Evolutionary conservation across 23 red algal genomes (phyloP).

Genomic region (Chondrus crispus): DNA sequence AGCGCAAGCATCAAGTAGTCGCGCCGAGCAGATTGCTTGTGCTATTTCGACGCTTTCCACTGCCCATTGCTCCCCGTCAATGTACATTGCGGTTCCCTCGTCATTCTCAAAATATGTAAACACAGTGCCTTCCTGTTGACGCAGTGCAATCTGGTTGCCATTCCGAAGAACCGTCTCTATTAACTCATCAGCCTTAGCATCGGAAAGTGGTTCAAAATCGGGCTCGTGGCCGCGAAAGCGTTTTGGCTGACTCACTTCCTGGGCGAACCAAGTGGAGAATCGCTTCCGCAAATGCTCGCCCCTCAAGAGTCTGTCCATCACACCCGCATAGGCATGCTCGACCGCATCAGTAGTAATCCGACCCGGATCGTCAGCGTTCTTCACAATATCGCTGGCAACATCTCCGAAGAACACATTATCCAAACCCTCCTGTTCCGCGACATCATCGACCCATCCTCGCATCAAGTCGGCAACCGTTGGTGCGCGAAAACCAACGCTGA

Average conservation of each 20-base stretch:
- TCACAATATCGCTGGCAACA: neutral
- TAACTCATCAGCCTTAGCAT: neutral
- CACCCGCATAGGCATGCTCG: conserved; percentile 13
- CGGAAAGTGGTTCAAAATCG: neutral
- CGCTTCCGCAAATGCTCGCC: neutral
- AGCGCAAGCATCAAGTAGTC: neutral
- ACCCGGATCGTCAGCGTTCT: conserved; percentile 11
- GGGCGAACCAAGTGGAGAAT: conserved; percentile 46
- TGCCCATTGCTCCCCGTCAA: conserved; percentile 55
- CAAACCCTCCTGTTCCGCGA: conserved; percentile 16
- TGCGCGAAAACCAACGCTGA: conserved; percentile 77
- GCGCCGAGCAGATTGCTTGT: neutral
- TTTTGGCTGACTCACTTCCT: conserved; percentile 37
- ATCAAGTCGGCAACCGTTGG: conserved; percentile 46
- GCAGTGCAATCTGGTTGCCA: neutral
- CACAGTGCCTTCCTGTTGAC: conserved; percentile 34
- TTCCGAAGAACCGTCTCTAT: neutral
- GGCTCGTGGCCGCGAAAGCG: neutral
- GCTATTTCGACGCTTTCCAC: conserved; percentile 17
- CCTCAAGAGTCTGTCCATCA: conserved; percentile 1
- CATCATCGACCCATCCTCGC: conserved; percentile 31
- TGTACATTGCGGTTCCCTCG: neutral
- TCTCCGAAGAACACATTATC: conserved; percentile 21
- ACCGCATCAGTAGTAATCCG: conserved; percentile 20
- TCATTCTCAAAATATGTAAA: conserved; percentile 35